These are phyloP conservation scores for Mycosphaerella sp. DNA, from an alignment of 2,329 filamentous ascomycete species.

Conservation along the genomic window DNA sequence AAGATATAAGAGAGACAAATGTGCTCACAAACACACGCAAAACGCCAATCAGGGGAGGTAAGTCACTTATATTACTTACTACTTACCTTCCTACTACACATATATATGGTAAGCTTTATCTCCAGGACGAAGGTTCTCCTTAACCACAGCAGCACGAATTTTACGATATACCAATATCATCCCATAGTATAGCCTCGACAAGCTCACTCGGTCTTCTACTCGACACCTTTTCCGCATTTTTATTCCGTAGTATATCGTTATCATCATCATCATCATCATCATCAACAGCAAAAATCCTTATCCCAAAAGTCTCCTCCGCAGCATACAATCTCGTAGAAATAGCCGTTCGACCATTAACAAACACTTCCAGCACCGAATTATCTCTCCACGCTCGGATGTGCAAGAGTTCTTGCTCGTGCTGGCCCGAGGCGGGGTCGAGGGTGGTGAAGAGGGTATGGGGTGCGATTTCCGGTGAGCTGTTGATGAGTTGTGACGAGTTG, in stretches of 20 bases:
- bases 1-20: too few relatives aligned
- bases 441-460: slow-evolving; percentile 46
- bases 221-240: too few relatives aligned
- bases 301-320: slow-evolving; percentile 24
- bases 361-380: slow-evolving; percentile 42
- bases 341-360: slow-evolving; percentile 41
- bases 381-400: slow-evolving; percentile 42
- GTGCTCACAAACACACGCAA: too few relatives aligned
- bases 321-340: slow-evolving; percentile 36
- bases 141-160: too few relatives aligned
- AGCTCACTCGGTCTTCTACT: too few relatives aligned
- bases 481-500: slow-evolving; percentile 34
- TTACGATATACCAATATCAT: slow-evolving; percentile 18
- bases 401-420: slow-evolving; percentile 29
- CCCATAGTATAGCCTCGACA: slow-evolving; percentile 22
- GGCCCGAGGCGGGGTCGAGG: slow-evolving; percentile 9
- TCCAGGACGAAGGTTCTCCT: too few relatives aligned
- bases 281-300: slow-evolving; percentile 26
- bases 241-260: too few relatives aligned
- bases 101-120: too few relatives aligned
- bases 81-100: too few relatives aligned
- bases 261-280: slow-evolving; percentile 5
- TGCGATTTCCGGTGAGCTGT: slow-evolving; percentile 26
- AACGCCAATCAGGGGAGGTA: too few relatives aligned
- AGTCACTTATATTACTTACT: too few relatives aligned